phyloP scores from a whole-genome alignment of 1,284 basidiomycete genomes.

The Ceratorhiza oryzae-sativae region DNA sequence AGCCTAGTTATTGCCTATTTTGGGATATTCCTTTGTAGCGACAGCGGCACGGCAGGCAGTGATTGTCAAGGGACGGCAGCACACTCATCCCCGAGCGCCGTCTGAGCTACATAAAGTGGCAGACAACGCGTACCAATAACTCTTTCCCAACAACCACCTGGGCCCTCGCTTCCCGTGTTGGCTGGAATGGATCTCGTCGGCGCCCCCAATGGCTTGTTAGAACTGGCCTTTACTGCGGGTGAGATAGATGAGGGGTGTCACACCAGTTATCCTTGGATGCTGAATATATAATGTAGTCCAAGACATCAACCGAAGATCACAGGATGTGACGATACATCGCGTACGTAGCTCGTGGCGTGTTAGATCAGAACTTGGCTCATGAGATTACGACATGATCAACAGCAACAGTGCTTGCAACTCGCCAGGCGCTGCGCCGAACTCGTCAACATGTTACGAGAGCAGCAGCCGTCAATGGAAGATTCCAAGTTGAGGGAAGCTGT shows the following conservation, averaged over 20 bases:
- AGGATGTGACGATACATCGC: constrained; percentile 1
- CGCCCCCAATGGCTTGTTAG: neutral
- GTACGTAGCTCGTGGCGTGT: neutral
- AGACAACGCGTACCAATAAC: neutral
- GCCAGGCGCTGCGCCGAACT: constrained; percentile 4
- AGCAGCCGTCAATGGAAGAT: neutral
- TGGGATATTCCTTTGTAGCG: neutral
- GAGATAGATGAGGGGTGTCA: neutral
- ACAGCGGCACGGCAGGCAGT: neutral
- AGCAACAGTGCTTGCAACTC: constrained; percentile 30
- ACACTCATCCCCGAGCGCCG: neutral
- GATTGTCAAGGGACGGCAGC: neutral
- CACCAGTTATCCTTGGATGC: neutral
- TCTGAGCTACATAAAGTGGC: neutral
- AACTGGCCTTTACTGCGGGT: constrained; percentile 15
- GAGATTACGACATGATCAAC: neutral
- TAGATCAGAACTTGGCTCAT: neutral
- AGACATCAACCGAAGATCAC: constrained; percentile 15
- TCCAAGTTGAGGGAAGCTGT: constrained; percentile 5
- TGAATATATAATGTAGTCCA: neutral
- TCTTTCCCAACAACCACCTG: neutral
- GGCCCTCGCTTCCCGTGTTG: neutral
- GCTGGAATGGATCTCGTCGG: neutral
- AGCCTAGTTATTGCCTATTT: too few species aligned
- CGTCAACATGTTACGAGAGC: neutral